Evolutionary conservation across 305 asterid genomes (phyloP).

Genomic region (Andrographis paniculata): DNA sequence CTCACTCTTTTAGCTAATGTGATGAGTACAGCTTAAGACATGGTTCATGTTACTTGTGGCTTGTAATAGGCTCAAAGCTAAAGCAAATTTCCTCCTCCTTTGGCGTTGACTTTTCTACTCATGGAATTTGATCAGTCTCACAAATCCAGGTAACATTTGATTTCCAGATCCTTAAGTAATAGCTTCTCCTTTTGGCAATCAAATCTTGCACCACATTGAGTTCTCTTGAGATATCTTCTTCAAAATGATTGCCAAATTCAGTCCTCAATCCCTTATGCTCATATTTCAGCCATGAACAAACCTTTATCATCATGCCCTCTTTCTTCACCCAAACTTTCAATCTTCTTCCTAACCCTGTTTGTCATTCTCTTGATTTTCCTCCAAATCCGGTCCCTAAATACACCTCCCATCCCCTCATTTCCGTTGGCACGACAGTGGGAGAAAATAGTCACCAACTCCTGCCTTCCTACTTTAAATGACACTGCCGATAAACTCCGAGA

Average conservation of each 20-base stretch:
- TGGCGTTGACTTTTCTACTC: conserved; percentile 12
- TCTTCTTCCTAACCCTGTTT: conserved; percentile 26
- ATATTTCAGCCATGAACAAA: conserved; percentile 21
- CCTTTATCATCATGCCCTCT: conserved; percentile 11
- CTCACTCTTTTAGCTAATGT: neutral
- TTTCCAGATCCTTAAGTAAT: conserved; percentile 25
- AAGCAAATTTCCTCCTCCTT: neutral
- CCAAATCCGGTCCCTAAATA: conserved; percentile 38
- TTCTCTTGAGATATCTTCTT: no score
- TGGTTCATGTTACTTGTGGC: conserved; percentile 1
- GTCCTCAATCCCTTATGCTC: conserved; percentile 7
- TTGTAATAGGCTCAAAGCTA: conserved; percentile 14
- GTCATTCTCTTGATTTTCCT: conserved; percentile 28
- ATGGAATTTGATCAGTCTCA: neutral
- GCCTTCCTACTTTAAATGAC: no score
- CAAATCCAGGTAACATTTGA: conserved; percentile 10
- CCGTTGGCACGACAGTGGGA: conserved; percentile 29
- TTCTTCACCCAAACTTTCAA: conserved; percentile 22
- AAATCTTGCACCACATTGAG: no score
- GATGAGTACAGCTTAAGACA: conserved; percentile 2
- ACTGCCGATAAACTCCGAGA: conserved; percentile 30
- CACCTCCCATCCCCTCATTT: conserved; percentile 15
- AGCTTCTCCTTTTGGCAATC: conserved; percentile 7
- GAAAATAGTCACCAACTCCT: conserved; percentile 13
- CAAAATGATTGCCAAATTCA: no score